A percentile compares a stretch with the other conserved stretches of the same genome.
phyloP scores from a whole-genome alignment of 1,139 yeast species.

The Yamadazyma atmosphaerica region DNA sequence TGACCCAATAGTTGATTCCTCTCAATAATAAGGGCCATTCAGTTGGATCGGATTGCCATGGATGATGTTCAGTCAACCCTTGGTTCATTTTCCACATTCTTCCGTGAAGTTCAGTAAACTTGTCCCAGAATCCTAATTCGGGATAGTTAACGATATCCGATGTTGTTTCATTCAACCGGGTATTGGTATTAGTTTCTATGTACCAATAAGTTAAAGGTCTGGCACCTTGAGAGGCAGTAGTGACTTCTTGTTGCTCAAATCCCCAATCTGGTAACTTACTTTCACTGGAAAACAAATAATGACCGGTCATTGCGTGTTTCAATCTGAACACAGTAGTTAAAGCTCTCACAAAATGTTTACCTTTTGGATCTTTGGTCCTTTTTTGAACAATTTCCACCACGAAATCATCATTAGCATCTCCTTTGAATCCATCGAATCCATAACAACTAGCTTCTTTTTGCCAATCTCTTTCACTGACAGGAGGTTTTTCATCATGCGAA shows the following conservation, averaged over 20 bases:
- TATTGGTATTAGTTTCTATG: slow-evolving; percentile 72
- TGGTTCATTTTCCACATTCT: slow-evolving; percentile 92
- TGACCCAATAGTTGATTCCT: slow-evolving; percentile 95
- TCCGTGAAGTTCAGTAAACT: slow-evolving; percentile 74
- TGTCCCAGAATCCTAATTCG: slow-evolving; percentile 61
- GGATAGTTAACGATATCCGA: slow-evolving; percentile 55
- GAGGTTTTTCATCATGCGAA: slow-evolving; percentile 94
- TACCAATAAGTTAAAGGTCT: slow-evolving; percentile 81
- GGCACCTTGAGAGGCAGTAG: slow-evolving; percentile 83
- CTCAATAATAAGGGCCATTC: slow-evolving; percentile 88
- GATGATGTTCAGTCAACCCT: slow-evolving; percentile 81
- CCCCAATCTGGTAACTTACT: slow-evolving; percentile 95
- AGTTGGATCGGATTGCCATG: slow-evolving; percentile 83
- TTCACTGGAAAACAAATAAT: slow-evolving; percentile 83
- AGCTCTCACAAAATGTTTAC: slow-evolving; percentile 69
- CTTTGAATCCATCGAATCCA: slow-evolving; percentile 87
- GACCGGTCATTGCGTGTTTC: slow-evolving; percentile 86
- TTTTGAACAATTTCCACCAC: slow-evolving; percentile 78
- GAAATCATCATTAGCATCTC: slow-evolving; percentile 96
- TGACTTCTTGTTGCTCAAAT: slow-evolving; percentile 94
- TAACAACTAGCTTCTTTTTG: slow-evolving; percentile 92
- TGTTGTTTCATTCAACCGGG: slow-evolving; percentile 21
- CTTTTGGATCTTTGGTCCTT: slow-evolving; percentile 54
- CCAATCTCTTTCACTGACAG: slow-evolving; percentile 92
- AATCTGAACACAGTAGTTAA: slow-evolving; percentile 82